Percentiles rank a stretch among this genome's conserved stretches.
Evolutionary conservation across 176 grass and related monocot species (phyloP).

Genomic region (Elaeis guineensis): DNA sequence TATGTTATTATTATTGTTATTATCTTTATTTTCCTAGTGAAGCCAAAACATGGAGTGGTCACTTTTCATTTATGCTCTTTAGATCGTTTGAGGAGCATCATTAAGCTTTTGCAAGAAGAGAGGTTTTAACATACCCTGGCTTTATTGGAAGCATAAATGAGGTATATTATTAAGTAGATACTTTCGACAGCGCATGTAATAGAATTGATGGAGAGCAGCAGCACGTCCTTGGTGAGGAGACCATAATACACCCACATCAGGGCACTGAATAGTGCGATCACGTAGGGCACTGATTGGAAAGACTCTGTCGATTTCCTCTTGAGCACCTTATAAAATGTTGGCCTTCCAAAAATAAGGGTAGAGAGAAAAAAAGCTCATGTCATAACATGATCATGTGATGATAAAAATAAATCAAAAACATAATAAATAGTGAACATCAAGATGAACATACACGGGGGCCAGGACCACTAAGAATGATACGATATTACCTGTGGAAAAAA

Average conservation of each 20-base stretch:
- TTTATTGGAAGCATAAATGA: conserved; percentile 47
- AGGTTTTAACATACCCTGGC: conserved; percentile 24
- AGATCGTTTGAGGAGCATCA: too few relatives aligned
- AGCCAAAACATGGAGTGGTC: too few relatives aligned
- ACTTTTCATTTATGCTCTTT: too few relatives aligned
- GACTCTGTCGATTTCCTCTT: conserved; percentile 89
- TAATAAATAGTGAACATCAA: background rate
- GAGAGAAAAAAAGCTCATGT: conserved; percentile 1
- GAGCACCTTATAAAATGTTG: conserved; percentile 74
- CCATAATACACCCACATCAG: conserved; percentile 90
- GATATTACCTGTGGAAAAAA: conserved; percentile 50
- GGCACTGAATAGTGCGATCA: conserved; percentile 67
- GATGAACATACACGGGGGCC: conserved; percentile 53
- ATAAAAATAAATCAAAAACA: background rate
- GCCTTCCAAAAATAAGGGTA: conserved; percentile 18
- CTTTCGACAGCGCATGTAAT: conserved; percentile 40
- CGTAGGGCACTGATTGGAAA: conserved; percentile 76
- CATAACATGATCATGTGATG: background rate
- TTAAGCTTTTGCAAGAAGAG: too few relatives aligned
- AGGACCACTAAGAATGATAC: conserved; percentile 62
- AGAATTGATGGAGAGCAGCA: conserved; percentile 77
- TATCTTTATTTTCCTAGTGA: too few relatives aligned
- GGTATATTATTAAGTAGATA: conserved; percentile 55
- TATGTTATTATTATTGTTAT: too few relatives aligned
- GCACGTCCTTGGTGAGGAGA: conserved; percentile 36